Evolutionary conservation across 495 filamentous ascomycete genomes (phyloP).

Genomic region (Trypethelium eluteriae): DNA sequence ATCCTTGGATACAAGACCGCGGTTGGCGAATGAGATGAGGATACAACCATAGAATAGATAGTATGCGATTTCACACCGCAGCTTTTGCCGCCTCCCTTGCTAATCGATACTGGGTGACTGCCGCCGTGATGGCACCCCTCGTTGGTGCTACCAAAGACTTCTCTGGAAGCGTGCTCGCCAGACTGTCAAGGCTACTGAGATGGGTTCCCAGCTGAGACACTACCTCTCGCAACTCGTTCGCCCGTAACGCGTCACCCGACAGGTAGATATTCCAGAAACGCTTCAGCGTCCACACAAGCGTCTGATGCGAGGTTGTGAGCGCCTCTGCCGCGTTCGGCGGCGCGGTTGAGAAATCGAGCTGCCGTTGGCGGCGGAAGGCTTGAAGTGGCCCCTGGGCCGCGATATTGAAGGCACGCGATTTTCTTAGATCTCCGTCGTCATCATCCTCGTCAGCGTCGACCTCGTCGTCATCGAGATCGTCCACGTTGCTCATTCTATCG

Average conservation of each 20-base stretch:
- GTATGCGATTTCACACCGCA: background rate
- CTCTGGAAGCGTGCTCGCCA: background rate
- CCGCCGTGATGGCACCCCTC: background rate
- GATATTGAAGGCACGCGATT: background rate
- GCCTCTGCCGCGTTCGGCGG: constrained; percentile 61
- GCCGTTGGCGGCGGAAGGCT: constrained; percentile 43
- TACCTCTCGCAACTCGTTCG: constrained; percentile 64
- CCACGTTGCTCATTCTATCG: constrained; percentile 49
- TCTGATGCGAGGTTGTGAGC: constrained; percentile 78
- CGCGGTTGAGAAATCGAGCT: constrained; percentile 44
- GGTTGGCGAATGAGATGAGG: background rate
- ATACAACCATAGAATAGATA: background rate
- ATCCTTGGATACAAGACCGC: too few species aligned
- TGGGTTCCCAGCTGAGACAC: constrained; percentile 57
- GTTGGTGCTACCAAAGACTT: background rate
- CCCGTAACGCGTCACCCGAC: constrained; percentile 71
- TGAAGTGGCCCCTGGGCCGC: background rate
- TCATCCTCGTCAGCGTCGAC: constrained; percentile 48
- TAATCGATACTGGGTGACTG: constrained; percentile 4
- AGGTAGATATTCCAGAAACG: constrained; percentile 91
- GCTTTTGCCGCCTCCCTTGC: background rate
- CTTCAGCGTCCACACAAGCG: constrained; percentile 86
- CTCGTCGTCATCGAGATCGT: constrained; percentile 58
- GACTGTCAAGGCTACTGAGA: background rate
- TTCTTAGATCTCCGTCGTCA: constrained; percentile 21